phyloP scores from a whole-genome alignment of 2,329 filamentous ascomycete species.

The Fusarium brachygibbosum region DNA sequence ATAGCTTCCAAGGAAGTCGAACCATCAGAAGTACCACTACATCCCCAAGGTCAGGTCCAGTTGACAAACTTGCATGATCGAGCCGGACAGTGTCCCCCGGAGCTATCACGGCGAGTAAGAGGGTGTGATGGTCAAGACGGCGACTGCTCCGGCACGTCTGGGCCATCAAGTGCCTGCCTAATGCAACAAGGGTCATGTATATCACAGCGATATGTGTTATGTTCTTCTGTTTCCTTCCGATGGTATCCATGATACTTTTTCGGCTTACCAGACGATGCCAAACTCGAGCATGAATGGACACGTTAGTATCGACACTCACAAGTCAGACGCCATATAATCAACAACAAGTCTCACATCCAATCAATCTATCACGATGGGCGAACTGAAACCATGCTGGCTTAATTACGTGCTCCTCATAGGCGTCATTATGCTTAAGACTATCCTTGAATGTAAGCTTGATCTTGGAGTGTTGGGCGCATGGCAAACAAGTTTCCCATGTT shows the following conservation, averaged over 20 bases:
- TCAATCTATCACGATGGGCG: neutral
- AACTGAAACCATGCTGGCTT: no score
- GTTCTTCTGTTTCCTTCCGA: no score
- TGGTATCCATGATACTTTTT: neutral
- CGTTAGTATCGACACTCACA: neutral
- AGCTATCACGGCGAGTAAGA: neutral
- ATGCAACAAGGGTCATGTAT: neutral
- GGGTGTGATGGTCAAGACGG: constrained; percentile 3
- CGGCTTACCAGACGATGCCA: no score
- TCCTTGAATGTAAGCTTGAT: neutral
- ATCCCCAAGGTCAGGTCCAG: neutral
- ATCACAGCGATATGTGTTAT: neutral
- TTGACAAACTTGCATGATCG: neutral
- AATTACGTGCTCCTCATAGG: neutral
- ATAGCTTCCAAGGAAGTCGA: neutral
- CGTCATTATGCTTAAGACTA: neutral
- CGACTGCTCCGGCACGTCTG: neutral
- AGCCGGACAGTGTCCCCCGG: neutral
- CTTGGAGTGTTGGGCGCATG: neutral
- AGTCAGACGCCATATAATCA: constrained; percentile 8
- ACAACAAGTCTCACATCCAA: neutral
- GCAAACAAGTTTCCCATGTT: neutral
- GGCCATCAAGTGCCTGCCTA: neutral
- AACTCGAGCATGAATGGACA: neutral
- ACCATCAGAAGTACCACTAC: neutral